Percentiles rank a stretch among this genome's conserved stretches.
Conservation (phyloP, 2,329 filamentous ascomycete genomes). For the Hypoxylon rubiginosum region DNA sequence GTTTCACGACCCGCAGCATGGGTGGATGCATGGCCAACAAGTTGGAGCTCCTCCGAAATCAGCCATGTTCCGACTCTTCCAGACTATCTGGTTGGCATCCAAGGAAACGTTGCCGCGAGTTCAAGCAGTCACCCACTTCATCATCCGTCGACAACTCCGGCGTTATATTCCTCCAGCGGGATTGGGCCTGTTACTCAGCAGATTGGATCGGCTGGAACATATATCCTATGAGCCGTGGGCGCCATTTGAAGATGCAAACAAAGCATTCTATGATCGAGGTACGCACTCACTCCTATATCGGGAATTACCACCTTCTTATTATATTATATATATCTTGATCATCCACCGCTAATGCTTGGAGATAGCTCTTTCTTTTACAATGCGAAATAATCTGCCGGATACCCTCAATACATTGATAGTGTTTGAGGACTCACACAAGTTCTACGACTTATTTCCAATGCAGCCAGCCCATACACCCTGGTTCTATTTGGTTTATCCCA, state of each 20-base stretch:
- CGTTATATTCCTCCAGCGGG: constrained; percentile 39
- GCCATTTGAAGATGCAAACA: constrained; percentile 12
- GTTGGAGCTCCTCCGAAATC: constrained; percentile 40
- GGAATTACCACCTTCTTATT: not conserved
- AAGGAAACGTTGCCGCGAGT: constrained; percentile 44
- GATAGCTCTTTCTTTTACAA: constrained; percentile 20
- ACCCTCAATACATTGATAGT: constrained; percentile 45
- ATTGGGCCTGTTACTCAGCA: constrained; percentile 43
- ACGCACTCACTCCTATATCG: constrained; percentile 6
- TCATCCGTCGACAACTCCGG: constrained; percentile 54
- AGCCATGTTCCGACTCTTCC: constrained; percentile 49
- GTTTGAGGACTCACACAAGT: constrained; percentile 49
- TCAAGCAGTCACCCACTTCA: constrained; percentile 48
- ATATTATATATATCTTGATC: constrained; percentile 1
- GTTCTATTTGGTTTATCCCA: constrained; percentile 24
- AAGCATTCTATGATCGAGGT: constrained; percentile 34
- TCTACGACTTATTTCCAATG: constrained; percentile 25
- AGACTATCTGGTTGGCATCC: constrained; percentile 13
- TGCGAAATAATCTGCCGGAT: constrained; percentile 40
- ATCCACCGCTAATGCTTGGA: constrained; percentile 21
- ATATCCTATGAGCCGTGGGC: constrained; percentile 54
- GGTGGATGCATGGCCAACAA: constrained; percentile 50
- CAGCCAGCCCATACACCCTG: constrained; percentile 4
- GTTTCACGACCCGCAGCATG: constrained; percentile 50
- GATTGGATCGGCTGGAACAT: constrained; percentile 48